Base-by-base conservation (phyloP, 2,329 filamentous ascomycete genomes). In the Colletotrichum lentis region DNA sequence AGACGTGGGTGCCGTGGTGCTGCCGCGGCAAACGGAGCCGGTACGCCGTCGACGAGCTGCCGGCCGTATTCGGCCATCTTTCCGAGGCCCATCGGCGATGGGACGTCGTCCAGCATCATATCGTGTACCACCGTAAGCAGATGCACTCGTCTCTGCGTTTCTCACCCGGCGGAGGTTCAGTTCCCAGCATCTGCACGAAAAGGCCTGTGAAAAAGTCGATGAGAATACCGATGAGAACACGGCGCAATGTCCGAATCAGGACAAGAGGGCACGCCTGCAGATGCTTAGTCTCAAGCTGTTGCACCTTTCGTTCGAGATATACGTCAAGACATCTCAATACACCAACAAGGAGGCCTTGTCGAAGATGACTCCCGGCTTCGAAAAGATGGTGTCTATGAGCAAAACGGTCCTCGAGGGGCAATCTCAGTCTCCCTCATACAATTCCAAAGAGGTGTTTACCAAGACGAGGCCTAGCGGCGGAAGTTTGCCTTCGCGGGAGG, bases 31-130 rank as follows among this genome's bases (percentile, higher is more conserved):
- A 27, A 20, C 27, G 46, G n/a, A 62, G 43, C 12, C 66, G 62
- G 2, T 69, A 69, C 35, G 56, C 44, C n/a, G 41, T 67, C 3
- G 66, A 69, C 12, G 66, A 69, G 56, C 24, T 69, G 18, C 56
- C 66, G 2, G 31, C 39, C 18, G 16, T 8, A 0, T 69, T 67
- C n/a, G 27, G 22, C 35, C 20, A 62, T n/a, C 37, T 57, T 7
- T 14, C 16, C 22, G 56, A 69, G 1, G 66, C 66, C 1, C 56
- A 46, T 10, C 52, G 49, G 4, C 62, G 66, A 63, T 69, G 62
- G 62, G 52, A 69, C 12, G 24, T 49, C 5, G 50, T 65, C 0
- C 66, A 69, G 20, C 62, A 69, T 14, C 52, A 57, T 44, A 41
- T 69, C 20, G 44, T 67, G n/a, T 53, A 52, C 18, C 41, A 52